Base-by-base conservation (phyloP, 2,329 filamentous ascomycete species). In the Penicillium sp. region DNA sequence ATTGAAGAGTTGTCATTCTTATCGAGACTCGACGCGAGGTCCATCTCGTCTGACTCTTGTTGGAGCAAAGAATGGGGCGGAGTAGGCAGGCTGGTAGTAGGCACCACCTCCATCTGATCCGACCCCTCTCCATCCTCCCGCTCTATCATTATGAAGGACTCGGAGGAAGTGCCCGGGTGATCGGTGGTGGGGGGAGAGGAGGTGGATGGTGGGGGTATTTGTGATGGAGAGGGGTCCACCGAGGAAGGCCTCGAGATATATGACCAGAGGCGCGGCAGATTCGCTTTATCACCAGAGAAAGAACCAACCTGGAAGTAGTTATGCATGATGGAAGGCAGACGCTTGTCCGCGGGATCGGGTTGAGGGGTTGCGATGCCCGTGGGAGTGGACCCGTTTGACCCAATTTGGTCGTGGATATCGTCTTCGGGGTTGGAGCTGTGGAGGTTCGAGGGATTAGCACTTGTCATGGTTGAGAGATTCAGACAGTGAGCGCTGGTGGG, bases 281-380 rank as follows among this genome's bases (percentile, higher is more conserved):
- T 81, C 78, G 78, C 75, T 84, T 85, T 84, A 87, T 88, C 86
- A 83, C 86, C 87, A 84, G 86, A 87, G 82, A 85, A 87, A 84
- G 86, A 85, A 97, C 95, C 89, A 96, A 99, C 95, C 94, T 99
- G 95, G 85, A 98, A 96, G 84, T 95, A 97, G 83, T 89, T 96
- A 78, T 88, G 86, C 85, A 95, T 89, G 82, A 98, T 96, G 76
- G 92, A 91, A 68, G 95, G 95, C 75, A 96, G 84, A 79, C 95
- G 90, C 81, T 96, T 97, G 82, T 99, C 95, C 73, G 90, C 89
- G 64, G 90, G 89, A 79, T 98, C 94, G 67, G 95, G 95, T 73
- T 93, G 90, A 68, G 95, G 95, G 63, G 95, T 99, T 67, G 92
- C 90, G 76, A 96, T 87, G 72, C 93, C 92, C 69, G 93, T 96